Conservation (phyloP, 768 basidiomycete genomes). For the Lactarius akahatsu region DNA sequence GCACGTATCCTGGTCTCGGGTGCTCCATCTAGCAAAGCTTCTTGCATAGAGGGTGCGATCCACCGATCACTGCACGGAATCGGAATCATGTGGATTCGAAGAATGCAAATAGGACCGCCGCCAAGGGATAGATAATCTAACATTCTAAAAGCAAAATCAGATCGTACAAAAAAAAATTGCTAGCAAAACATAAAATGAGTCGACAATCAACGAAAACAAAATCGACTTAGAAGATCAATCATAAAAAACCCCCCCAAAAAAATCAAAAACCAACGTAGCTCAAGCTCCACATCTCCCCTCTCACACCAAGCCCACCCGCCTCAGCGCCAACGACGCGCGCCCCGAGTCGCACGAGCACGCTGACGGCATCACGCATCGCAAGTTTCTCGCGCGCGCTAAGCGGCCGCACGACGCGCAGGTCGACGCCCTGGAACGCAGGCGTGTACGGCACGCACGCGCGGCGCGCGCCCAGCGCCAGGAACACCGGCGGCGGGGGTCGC, state of each 20-base stretch:
- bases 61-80: too few species aligned
- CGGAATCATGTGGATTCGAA: background rate
- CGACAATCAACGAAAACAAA: background rate
- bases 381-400: constrained; percentile 29
- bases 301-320: constrained; percentile 17
- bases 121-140: background rate
- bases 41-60: too few species aligned
- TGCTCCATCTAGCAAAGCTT: too few species aligned
- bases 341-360: constrained; percentile 24
- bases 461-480: constrained; percentile 28
- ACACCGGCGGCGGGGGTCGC: constrained; percentile 24
- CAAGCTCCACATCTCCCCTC: constrained; percentile 31
- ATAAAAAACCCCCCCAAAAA: background rate
- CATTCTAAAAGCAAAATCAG: background rate
- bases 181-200: background rate
- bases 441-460: constrained; percentile 30
- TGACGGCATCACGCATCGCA: constrained; percentile 26
- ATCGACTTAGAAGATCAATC: background rate
- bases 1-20: too few species aligned
- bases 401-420: constrained; percentile 27
- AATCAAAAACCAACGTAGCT: constrained; percentile 29
- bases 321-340: constrained; percentile 22
- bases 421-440: constrained; percentile 29
- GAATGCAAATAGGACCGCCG: background rate
- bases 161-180: background rate